Conservation (phyloP, 495 filamentous ascomycete genomes). For the Penicillium steckii region DNA sequence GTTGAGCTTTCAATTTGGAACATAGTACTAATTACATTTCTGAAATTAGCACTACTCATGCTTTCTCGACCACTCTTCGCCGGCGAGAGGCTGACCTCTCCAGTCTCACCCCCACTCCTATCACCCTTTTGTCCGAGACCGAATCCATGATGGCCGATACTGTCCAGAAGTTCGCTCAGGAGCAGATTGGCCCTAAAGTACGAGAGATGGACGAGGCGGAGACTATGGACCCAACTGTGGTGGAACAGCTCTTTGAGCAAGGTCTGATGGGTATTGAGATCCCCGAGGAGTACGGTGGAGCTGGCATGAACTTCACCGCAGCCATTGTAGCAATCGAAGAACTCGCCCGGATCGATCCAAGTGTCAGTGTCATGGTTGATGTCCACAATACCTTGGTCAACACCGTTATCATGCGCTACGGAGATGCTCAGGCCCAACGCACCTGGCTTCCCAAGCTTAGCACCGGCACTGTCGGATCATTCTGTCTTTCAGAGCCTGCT, state of each 20-base stretch:
- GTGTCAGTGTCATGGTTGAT: constrained; percentile 88
- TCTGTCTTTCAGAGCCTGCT: constrained; percentile 92
- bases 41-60: constrained; percentile 50
- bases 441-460: constrained; percentile 86
- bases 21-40: constrained; percentile 16
- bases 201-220: constrained; percentile 98
- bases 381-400: constrained; percentile 99
- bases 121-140: constrained; percentile 88
- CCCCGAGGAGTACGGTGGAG: constrained; percentile 92
- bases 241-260: constrained; percentile 95
- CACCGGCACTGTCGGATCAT: constrained; percentile 88
- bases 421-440: constrained; percentile 67
- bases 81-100: constrained; percentile 62
- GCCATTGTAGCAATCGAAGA: constrained; percentile 98
- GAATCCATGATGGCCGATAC: constrained; percentile 85
- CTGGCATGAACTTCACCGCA: constrained; percentile 97
- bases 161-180: constrained; percentile 86
- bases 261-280: constrained; percentile 98
- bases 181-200: constrained; percentile 85
- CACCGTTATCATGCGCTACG: constrained; percentile 87
- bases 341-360: constrained; percentile 89
- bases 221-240: constrained; percentile 81
- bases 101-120: constrained; percentile 81
- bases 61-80: constrained; percentile 67
- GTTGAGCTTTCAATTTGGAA: too few relatives aligned